Base-by-base conservation (phyloP, 2,329 filamentous ascomycete genomes). In the Fusarium paranaense region DNA sequence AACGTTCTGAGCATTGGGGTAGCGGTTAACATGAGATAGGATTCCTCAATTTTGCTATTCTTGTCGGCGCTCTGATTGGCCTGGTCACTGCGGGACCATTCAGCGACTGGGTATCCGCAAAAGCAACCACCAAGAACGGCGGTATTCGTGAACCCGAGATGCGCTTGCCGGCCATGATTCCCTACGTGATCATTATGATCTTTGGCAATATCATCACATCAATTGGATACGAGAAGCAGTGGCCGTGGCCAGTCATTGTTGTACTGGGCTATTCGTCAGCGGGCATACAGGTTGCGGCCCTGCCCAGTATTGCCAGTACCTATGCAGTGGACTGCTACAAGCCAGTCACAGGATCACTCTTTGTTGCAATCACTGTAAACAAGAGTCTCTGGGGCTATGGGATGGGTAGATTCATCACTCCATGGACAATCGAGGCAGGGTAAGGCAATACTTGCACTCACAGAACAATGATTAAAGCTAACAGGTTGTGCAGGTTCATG, bases 291-390 rank as follows among this genome's bases (percentile, higher is more conserved):
- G 79, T 83, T 7, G 75, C 80, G 5, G 89, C 89, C 0, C 80
- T 92, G 13, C 90, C 90, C 0, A 86, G 86, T 16, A 92, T 92
- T 65, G 85, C 83, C 6, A 88, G 84, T 33, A 90, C 84, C 5
- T 92, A 92, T 74, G 88, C 89, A 0, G 87, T 92, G n/a, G 90
- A 92, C 78, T 88, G 86, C 65, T 92, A 92, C 80, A 92, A 92
- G 80, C 76, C 20, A 70, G 58, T 63, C 2, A 33, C 52, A 16
- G 52, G 52, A 13, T 56, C 52, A 22, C 52, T 69, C 11, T 69
- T 69, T 35, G 66, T 69, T 20, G 66, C 66, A 13, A 65, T 69
- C 13, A 69, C 66, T 22, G 66, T 69, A 5, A 69, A 69, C 18
- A 69, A 69, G 62, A 69, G 65, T 32, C 66, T 69, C 22, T 69